These are phyloP conservation scores for Blastocystis sp. DNA, from an alignment of 352 stramenopile genomes.

Conservation along the genomic window DNA sequence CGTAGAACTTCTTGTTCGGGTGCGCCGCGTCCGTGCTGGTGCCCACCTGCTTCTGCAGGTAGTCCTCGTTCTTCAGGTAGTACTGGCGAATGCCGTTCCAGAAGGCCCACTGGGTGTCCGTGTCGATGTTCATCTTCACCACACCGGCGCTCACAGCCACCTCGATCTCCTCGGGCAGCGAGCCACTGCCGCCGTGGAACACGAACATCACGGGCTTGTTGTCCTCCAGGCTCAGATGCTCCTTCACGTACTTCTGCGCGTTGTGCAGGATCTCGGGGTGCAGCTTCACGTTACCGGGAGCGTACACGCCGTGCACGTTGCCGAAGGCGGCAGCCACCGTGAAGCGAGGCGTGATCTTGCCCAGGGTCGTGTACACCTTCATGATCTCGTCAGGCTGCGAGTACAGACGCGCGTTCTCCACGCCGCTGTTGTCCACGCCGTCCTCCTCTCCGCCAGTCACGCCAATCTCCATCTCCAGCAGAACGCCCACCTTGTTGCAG, in stretches of 20 bases:
- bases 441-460: slow-evolving; percentile 97
- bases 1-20: slow-evolving; percentile 99
- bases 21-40: slow-evolving; percentile 92
- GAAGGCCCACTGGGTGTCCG: slow-evolving; percentile 97
- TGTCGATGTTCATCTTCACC: slow-evolving; percentile 99
- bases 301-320: slow-evolving; percentile 97
- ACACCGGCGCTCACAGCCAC: slow-evolving; percentile 91
- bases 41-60: slow-evolving; percentile 93
- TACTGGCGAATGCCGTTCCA: slow-evolving; percentile 93
- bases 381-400: slow-evolving; percentile 89
- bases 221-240: slow-evolving; percentile 77
- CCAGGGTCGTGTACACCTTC: slow-evolving; percentile 90
- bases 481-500: slow-evolving; percentile 90
- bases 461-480: slow-evolving; percentile 96
- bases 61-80: slow-evolving; percentile 92
- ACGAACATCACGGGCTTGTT: slow-evolving; percentile 96
- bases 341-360: slow-evolving; percentile 85
- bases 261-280: slow-evolving; percentile 92
- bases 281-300: slow-evolving; percentile 95
- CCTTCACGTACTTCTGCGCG: slow-evolving; percentile 85
- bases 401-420: slow-evolving; percentile 90
- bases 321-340: slow-evolving; percentile 92
- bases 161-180: slow-evolving; percentile 90
- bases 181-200: slow-evolving; percentile 96
- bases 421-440: slow-evolving; percentile 92